Conservation (phyloP, 768 basidiomycete species). For the Epithele typhae region DNA sequence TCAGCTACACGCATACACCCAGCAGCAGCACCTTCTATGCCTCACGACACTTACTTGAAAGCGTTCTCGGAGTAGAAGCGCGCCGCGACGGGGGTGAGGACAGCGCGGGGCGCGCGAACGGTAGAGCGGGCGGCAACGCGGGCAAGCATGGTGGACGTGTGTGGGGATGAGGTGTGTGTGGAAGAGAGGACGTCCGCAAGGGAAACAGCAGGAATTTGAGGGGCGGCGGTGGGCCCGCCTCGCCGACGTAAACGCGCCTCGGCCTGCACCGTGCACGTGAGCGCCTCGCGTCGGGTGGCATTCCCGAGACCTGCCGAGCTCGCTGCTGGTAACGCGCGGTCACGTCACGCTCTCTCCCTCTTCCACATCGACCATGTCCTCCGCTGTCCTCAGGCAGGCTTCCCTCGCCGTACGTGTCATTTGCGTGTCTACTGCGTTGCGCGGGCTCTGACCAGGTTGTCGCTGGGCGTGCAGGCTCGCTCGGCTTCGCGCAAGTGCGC, state of each 20-base stretch:
- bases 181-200: conserved; percentile 16
- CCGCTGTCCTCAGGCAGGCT: conserved; percentile 56
- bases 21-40: conserved; percentile 19
- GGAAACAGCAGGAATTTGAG: too few relatives aligned
- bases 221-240: too few relatives aligned
- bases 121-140: conserved; percentile 29
- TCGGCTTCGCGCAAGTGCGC: conserved; percentile 46
- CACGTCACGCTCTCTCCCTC: conserved; percentile 41
- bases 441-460: neutral
- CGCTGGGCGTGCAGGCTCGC: conserved; percentile 40
- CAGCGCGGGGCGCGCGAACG: conserved; percentile 27
- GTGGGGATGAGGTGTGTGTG: conserved; percentile 15
- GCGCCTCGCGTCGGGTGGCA: conserved; percentile 6
- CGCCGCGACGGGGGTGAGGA: conserved; percentile 39
- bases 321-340: conserved; percentile 15
- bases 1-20: too few relatives aligned
- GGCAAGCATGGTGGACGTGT: conserved; percentile 37
- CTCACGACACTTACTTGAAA: conserved; percentile 48
- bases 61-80: conserved; percentile 57
- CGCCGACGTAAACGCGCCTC: too few relatives aligned
- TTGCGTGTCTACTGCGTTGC: conserved; percentile 2
- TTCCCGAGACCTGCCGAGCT: conserved; percentile 22
- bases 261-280: neutral
- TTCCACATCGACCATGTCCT: conserved; percentile 56
- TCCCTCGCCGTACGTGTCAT: conserved; percentile 39